Evolutionary conservation across 345 rosid species (phyloP).

Genomic region (Trapa bicornis): DNA sequence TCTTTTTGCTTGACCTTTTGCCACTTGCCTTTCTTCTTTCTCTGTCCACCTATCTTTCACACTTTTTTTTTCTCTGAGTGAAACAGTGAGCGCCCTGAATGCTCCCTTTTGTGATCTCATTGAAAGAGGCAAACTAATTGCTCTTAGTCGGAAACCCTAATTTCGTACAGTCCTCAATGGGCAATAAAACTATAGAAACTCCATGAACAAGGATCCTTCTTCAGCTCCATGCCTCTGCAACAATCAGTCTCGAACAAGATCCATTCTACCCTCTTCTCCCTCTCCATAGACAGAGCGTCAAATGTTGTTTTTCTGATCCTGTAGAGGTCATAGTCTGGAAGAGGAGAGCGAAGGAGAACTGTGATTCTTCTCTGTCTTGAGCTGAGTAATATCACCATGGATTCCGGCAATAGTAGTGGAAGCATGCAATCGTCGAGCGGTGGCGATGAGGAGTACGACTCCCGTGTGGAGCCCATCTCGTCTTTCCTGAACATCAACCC

Average conservation of each 20-base stretch:
- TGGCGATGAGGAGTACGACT: conserved; percentile 65
- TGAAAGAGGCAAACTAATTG: neutral
- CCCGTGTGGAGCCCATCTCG: conserved; percentile 31
- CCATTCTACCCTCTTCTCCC: neutral
- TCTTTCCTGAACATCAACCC: conserved; percentile 8
- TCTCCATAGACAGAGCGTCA: neutral
- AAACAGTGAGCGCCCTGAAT: conserved; percentile 16
- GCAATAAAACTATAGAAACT: neutral
- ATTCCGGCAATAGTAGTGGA: conserved; percentile 64
- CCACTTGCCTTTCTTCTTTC: conserved; percentile 4
- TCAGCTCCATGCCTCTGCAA: conserved; percentile 1
- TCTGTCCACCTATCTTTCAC: neutral
- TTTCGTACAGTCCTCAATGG: neutral
- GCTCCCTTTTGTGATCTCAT: neutral
- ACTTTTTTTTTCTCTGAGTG: conserved; percentile 17
- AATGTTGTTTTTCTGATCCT: neutral
- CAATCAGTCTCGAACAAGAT: neutral
- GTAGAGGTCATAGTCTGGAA: neutral
- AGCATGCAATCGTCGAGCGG: conserved; percentile 83
- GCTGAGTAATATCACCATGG: conserved; percentile 24
- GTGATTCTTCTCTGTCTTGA: neutral
- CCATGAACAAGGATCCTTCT: conserved; percentile 4
- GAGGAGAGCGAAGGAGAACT: neutral
- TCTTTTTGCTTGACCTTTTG: conserved; percentile 18
- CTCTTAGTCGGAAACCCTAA: neutral